Evolutionary conservation across 306 rosid genomes (phyloP).

Genomic region (Vachellia collinsii): DNA sequence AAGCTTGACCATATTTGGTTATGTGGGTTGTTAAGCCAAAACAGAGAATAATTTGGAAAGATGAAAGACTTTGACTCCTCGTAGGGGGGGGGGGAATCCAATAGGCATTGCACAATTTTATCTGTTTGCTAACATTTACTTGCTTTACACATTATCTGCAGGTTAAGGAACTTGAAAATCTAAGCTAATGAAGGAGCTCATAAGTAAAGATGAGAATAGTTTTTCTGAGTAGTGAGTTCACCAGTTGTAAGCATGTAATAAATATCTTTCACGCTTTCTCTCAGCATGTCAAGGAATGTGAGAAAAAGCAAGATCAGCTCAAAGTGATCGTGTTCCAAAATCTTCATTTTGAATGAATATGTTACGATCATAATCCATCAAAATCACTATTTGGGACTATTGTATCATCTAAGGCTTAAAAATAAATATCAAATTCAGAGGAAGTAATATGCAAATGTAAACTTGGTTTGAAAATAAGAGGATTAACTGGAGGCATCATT

Average conservation of each 20-base stretch:
- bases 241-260: neutral
- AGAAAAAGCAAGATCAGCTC: neutral
- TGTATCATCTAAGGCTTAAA: neutral
- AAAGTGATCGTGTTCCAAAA: neutral
- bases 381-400: neutral
- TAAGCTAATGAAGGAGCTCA: constrained; percentile 20
- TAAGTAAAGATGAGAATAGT: neutral
- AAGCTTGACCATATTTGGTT: neutral
- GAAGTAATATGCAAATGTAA: neutral
- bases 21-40: neutral
- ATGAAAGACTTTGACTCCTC: neutral
- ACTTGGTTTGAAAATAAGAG: neutral
- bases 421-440: neutral
- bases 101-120: neutral
- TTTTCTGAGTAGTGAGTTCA: constrained; percentile 28
- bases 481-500: neutral
- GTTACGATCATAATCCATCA: neutral
- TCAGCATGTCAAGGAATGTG: constrained; percentile 13
- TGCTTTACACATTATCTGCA: constrained; percentile 28
- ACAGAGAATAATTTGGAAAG: neutral
- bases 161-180: constrained; percentile 47
- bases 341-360: neutral
- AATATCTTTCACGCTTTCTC: neutral
- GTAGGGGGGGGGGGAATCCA: neutral
- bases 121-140: neutral